Conservation (phyloP, 106 monocot species). For the Gastrodia elata region DNA sequence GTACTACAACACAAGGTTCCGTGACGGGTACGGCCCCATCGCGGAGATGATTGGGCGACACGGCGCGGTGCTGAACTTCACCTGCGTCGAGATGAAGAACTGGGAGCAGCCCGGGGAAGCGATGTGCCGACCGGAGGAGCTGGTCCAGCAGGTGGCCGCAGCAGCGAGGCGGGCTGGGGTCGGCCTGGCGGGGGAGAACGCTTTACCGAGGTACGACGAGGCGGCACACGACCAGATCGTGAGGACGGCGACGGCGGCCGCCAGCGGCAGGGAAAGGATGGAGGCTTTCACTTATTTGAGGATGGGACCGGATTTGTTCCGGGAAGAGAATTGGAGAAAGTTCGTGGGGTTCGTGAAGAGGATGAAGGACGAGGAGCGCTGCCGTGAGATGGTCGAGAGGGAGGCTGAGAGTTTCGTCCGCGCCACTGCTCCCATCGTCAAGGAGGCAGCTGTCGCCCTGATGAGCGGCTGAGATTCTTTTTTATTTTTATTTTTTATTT, state of each 20-base stretch:
- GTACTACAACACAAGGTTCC: slow-evolving; percentile 78
- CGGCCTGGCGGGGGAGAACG: slow-evolving; percentile 81
- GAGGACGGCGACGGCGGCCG: slow-evolving; percentile 23
- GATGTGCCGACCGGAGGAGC: slow-evolving; percentile 59
- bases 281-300: slow-evolving; percentile 77
- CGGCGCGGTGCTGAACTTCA: slow-evolving; percentile 87
- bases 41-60: slow-evolving; percentile 60
- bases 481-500: too few species aligned
- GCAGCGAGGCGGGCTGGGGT: slow-evolving; percentile 52
- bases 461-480: slow-evolving; percentile 20
- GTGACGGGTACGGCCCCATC: slow-evolving; percentile 69
- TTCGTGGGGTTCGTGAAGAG: slow-evolving; percentile 66
- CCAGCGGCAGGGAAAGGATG: slow-evolving; percentile 21
- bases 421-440: slow-evolving; percentile 28
- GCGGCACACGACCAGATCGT: slow-evolving; percentile 58
- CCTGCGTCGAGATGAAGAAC: slow-evolving; percentile 82
- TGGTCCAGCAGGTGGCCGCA: slow-evolving; percentile 61
- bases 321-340: slow-evolving; percentile 52
- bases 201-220: slow-evolving; percentile 69
- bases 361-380: slow-evolving; percentile 33
- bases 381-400: slow-evolving; percentile 34
- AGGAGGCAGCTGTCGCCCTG: slow-evolving; percentile 42
- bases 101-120: slow-evolving; percentile 80
- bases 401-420: slow-evolving; percentile 34
- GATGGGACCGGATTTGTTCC: slow-evolving; percentile 52